Base-by-base conservation (phyloP, 257 asterid species). In the Schizonepeta tenuifolia region DNA sequence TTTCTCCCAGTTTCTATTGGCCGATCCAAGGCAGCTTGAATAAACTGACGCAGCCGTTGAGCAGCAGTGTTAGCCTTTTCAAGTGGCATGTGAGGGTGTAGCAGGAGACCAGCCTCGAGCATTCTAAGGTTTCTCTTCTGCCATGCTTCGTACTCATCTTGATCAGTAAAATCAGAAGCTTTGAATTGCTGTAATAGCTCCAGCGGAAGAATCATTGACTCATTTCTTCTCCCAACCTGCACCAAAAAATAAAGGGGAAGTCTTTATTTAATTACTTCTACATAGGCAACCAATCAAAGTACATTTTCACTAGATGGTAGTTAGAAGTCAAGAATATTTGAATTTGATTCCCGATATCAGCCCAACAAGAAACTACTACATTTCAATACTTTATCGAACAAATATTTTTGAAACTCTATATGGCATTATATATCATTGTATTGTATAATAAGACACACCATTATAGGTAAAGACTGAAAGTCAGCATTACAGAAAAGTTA, bases 1-100 rank as follows among this genome's bases (percentile, higher is more conserved):
- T 92, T 95, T 73, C 89, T 87, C 71, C 97, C 99, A 28, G 99
- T 95, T 86, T 95, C 99, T 53, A 95, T 88, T n/a, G 99, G 99
- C 72, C 81, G 81, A 33, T 92, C 92, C 74, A 92, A 75, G 55
- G 99, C 96, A 7, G 86, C 85, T 57, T 86, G 90, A 70, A 95
- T 90, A 49, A 90, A 88, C 73, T 95, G 96, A 35, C 86, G 85
- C 64, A 95, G 77, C 51, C 97, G 78, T 66, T 94, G 97, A 17
- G 94, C 95, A 79, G 90, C 80, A 71, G 87, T 65, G 73, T 85
- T 92, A 43, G 84, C 70, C 86, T 80, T 88, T 63, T 92, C 99
- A 67, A 92, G 77, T 14, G 97, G 97, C 78, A 82, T 71, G 70
- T 77, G 90, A 22, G 99, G 99, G 80, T 92, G 95, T 71, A 95